phyloP scores from a whole-genome alignment of 768 basidiomycete genomes.

The Serendipita sp. region DNA sequence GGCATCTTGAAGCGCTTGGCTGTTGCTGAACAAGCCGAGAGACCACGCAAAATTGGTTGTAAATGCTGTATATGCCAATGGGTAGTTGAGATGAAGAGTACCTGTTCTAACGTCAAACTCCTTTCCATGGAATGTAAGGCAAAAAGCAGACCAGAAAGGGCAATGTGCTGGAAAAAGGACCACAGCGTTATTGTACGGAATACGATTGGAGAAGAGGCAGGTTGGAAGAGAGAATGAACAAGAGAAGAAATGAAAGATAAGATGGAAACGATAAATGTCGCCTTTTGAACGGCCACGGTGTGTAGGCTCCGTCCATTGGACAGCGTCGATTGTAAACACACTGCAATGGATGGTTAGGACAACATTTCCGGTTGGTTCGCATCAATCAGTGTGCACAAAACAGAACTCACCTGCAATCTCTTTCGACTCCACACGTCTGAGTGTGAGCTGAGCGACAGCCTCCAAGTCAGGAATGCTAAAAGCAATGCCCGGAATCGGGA shows the following conservation, averaged over 20 bases:
- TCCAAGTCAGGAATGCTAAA: conserved; percentile 85
- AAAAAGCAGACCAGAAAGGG: conserved; percentile 34
- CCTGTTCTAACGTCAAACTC: conserved; percentile 11
- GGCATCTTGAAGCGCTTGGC: conserved; percentile 50
- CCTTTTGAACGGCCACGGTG: conserved; percentile 63
- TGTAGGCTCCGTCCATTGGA: conserved; percentile 80
- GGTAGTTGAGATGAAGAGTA: conserved; percentile 76
- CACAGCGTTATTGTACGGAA: conserved; percentile 55
- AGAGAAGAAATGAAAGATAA: conserved; percentile 20
- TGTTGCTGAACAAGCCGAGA: conserved; percentile 51
- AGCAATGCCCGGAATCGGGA: conserved; percentile 63
- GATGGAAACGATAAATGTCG: conserved; percentile 43
- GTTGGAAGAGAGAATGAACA: conserved; percentile 28
- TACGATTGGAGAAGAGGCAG: conserved; percentile 51
- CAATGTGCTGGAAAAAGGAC: conserved; percentile 73
- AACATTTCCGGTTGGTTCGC: not conserved
- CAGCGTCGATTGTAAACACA: conserved; percentile 83
- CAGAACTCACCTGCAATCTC: conserved; percentile 31
- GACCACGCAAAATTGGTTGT: conserved; percentile 83
- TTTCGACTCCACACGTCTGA: conserved; percentile 53
- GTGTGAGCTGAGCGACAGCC: conserved; percentile 66
- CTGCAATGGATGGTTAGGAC: conserved; percentile 17
- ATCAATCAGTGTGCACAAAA: not conserved
- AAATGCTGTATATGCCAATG: conserved; percentile 65
- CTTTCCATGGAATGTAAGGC: not conserved